Evolutionary conservation across 345 rosid genomes (phyloP).

Genomic region (Lepidium didymum): DNA sequence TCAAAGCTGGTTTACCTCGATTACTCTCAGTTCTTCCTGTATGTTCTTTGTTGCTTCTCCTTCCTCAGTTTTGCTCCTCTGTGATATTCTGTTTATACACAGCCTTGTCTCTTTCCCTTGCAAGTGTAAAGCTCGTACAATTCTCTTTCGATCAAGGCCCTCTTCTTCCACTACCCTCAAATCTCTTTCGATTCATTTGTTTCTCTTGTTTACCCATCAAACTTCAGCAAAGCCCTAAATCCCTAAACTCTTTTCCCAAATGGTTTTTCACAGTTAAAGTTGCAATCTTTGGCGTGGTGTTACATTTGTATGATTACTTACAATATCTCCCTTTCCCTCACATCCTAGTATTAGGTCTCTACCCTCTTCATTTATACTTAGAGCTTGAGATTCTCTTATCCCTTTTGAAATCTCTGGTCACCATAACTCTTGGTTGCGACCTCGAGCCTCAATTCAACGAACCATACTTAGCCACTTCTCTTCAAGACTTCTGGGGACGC

Average conservation of each 20-base stretch:
- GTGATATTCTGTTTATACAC: background rate
- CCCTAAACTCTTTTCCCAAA: slow-evolving; percentile 6
- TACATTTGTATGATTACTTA: background rate
- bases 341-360: background rate
- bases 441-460: slow-evolving; percentile 52
- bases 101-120: slow-evolving; percentile 18
- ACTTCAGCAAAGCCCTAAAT: slow-evolving; percentile 23
- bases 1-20: slow-evolving; percentile 23
- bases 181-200: slow-evolving; percentile 17
- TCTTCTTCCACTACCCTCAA: background rate
- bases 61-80: slow-evolving; percentile 27
- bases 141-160: slow-evolving; percentile 34
- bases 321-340: slow-evolving; percentile 19
- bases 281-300: slow-evolving; percentile 8
- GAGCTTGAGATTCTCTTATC: slow-evolving; percentile 25
- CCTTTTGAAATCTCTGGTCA: slow-evolving; percentile 21
- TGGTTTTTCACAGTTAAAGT: slow-evolving; percentile 28
- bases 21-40: slow-evolving; percentile 33
- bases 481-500: slow-evolving; percentile 70
- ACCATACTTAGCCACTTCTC: slow-evolving; percentile 50
- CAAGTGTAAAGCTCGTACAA: slow-evolving; percentile 38
- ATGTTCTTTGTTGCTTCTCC: slow-evolving; percentile 19
- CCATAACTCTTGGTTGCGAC: slow-evolving; percentile 18
- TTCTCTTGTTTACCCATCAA: slow-evolving; percentile 34
- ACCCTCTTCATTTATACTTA: slow-evolving; percentile 25